These are phyloP conservation scores for Sphaerobolus stellatus DNA, from an alignment of 1,284 basidiomycete species.

Conservation along the genomic window DNA sequence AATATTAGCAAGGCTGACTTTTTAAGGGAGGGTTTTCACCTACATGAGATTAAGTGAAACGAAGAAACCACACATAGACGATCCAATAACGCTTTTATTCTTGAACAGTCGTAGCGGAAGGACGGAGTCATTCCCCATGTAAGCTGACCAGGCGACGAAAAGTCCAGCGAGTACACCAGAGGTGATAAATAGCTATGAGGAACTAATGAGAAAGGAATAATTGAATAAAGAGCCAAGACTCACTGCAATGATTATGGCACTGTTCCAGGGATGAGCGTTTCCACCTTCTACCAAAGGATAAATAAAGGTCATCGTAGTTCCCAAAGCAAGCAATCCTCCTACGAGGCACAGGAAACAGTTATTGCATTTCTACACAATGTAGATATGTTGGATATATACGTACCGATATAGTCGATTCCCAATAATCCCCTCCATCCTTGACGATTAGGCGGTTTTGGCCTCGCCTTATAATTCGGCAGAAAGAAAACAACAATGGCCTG, in stretches of 20 bases:
- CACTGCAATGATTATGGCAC: conserved; percentile 30
- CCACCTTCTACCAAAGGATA: conserved; percentile 45
- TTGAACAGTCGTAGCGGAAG: conserved; percentile 27
- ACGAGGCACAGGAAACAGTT: conserved; percentile 26
- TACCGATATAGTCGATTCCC: conserved; percentile 14
- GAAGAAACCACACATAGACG: conserved; percentile 34
- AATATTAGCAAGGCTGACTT: too few species aligned
- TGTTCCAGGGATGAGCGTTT: conserved; percentile 40
- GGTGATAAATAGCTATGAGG: conserved; percentile 23
- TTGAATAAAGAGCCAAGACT: background rate
- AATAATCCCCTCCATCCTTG: conserved; percentile 16
- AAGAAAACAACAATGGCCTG: conserved; percentile 30
- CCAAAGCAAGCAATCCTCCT: conserved; percentile 26
- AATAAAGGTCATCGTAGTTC: conserved; percentile 35
- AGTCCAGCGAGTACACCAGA: conserved; percentile 34
- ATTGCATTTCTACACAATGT: conserved; percentile 32
- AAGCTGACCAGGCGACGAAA: conserved; percentile 37
- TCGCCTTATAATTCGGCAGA: conserved; percentile 23
- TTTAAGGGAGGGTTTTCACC: background rate
- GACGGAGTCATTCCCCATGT: conserved; percentile 32
- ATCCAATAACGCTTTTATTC: conserved; percentile 32
- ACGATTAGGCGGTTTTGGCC: conserved; percentile 7
- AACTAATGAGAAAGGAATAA: conserved; percentile 27
- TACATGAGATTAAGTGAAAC: conserved; percentile 7
- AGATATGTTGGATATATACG: background rate